These are phyloP conservation scores for Solioccasus polychromus DNA, from an alignment of 768 basidiomycete genomes.

Conservation along the genomic window DNA sequence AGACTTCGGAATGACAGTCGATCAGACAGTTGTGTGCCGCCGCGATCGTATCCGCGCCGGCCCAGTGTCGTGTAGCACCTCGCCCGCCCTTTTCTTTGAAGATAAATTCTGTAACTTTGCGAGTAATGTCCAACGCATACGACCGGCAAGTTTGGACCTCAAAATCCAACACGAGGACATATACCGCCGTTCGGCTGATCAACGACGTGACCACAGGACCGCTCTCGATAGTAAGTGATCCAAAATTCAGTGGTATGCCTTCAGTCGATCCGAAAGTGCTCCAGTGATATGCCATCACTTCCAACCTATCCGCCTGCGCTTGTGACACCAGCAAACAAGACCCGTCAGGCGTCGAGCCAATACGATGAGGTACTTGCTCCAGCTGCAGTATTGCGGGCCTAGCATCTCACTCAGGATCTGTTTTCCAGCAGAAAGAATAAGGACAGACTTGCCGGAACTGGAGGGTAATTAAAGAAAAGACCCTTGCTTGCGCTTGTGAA, in stretches of 20 bases:
- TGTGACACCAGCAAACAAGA: constrained; percentile 45
- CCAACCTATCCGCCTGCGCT: constrained; percentile 6
- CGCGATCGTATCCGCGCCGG: background rate
- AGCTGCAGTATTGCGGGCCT: constrained; percentile 48
- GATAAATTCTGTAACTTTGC: constrained; percentile 52
- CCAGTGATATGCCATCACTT: constrained; percentile 50
- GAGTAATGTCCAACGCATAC: constrained; percentile 48
- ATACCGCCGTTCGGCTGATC: constrained; percentile 37
- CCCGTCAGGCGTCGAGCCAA: constrained; percentile 50
- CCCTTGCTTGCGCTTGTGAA: constrained; percentile 37
- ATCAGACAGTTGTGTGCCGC: constrained; percentile 49
- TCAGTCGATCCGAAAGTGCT: constrained; percentile 50
- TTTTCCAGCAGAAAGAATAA: background rate
- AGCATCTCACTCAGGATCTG: background rate
- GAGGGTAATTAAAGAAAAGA: constrained; percentile 53
- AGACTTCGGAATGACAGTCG: constrained; percentile 54
- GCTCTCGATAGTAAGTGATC: constrained; percentile 18
- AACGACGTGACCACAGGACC: constrained; percentile 43
- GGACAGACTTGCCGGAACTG: constrained; percentile 44
- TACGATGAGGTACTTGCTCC: constrained; percentile 25
- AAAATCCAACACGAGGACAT: constrained; percentile 42
- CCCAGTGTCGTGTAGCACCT: constrained; percentile 9
- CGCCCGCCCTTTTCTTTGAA: constrained; percentile 44
- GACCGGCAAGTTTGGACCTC: constrained; percentile 36
- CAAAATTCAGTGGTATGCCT: constrained; percentile 40